These are phyloP conservation scores for Fusarium compactum DNA, from an alignment of 2,329 filamentous ascomycete genomes.

Conservation along the genomic window DNA sequence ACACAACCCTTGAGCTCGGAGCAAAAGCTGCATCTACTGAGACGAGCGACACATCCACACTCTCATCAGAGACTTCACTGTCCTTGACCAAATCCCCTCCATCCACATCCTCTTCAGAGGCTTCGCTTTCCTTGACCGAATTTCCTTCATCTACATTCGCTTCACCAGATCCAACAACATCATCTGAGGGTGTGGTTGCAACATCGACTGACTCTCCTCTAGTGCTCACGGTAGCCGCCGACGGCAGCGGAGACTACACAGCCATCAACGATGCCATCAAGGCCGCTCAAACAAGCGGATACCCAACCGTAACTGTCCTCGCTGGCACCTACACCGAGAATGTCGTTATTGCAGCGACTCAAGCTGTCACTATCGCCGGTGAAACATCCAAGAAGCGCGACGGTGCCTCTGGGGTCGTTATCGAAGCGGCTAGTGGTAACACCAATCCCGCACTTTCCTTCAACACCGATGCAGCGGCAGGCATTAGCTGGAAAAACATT, in stretches of 20 bases:
- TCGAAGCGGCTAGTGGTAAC: slow-evolving; percentile 2
- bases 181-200: slow-evolving; percentile 18
- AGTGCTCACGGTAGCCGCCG: slow-evolving; percentile 58
- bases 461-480: background rate
- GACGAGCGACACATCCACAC: background rate
- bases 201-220: slow-evolving; percentile 37
- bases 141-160: slow-evolving; percentile 16
- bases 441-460: slow-evolving; percentile 16
- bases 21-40: background rate
- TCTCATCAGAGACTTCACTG: background rate
- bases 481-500: slow-evolving; percentile 34
- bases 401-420: slow-evolving; percentile 17
- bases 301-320: slow-evolving; percentile 58
- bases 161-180: slow-evolving; percentile 19
- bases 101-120: background rate
- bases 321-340: slow-evolving; percentile 60
- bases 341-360: slow-evolving; percentile 55
- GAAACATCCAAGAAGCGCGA: slow-evolving; percentile 50
- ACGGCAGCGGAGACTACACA: slow-evolving; percentile 59
- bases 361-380: slow-evolving; percentile 57
- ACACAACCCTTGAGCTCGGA: background rate
- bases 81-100: background rate
- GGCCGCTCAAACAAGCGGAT: slow-evolving; percentile 54
- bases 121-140: slow-evolving; percentile 11
- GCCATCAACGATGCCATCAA: slow-evolving; percentile 58